Base-by-base conservation (phyloP, 2,329 filamentous ascomycete species). In the Ophiocordyceps robertsii region DNA sequence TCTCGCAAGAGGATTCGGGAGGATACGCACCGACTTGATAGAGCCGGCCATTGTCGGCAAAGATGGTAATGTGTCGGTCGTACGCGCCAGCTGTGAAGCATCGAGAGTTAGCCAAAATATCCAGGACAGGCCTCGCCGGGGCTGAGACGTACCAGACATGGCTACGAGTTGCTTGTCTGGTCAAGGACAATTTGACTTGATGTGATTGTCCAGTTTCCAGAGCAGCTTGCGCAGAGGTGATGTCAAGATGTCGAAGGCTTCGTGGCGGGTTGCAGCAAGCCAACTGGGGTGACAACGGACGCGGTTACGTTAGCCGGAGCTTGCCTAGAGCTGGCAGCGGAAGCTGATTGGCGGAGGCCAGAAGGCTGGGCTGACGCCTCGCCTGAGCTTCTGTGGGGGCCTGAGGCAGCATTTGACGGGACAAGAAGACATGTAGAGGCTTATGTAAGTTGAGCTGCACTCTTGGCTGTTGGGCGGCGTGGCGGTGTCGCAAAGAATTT, bases 11-110 rank as follows among this genome's bases (percentile, higher is more conserved):
- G 31, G 31, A 10, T 4, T 33, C n/a, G 9, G n/a, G 33, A 3
- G n/a, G 2, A 16, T 47, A 77, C 88, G 60, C 77, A 96, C 92
- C 92, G 66, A 98, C 92, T 95, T 98, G 92, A 66, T 96, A 98
- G 64, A 98, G 74, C 64, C 92, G 82, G 60, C 92, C 92, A 70
- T 95, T 89, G 66, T 98, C 92, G 48, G 92, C 95, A 73, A 98
- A 98, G 75, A 98, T 96, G 63, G 92, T 98, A 60, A 98, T 98
- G 69, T 98, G 92, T 73, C 92, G 80, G 69, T 98, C 92, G 70
- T 93, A 96, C 60, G 87, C 89, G 67, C 85, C 82, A 68, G 61
- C 61, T 64, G 44, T 41, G 42, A 44, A 45, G 39, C 44, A 46
- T 53, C 16, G 9, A 21, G 43, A 39, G 52, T 62, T 56, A 62